Evolutionary conservation across 345 rosid genomes (phyloP).

Genomic region (Pelargonium nanum): DNA sequence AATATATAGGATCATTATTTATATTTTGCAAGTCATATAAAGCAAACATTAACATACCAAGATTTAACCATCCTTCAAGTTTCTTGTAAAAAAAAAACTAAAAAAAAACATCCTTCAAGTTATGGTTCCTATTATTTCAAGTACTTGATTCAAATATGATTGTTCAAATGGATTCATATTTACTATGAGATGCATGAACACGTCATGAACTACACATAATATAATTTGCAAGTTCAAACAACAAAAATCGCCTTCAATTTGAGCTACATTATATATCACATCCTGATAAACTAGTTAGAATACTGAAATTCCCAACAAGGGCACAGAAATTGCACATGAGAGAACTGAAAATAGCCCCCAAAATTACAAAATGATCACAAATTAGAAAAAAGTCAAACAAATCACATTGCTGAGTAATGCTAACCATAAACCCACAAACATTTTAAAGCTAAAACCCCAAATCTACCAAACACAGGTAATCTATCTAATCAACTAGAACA

Average conservation of each 20-base stretch:
- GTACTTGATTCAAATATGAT: too few relatives aligned
- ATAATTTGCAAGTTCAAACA: not conserved
- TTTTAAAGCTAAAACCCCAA: too few relatives aligned
- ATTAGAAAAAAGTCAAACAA: not conserved
- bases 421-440: too few relatives aligned
- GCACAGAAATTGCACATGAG: not conserved
- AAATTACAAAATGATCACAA: not conserved
- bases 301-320: not conserved
- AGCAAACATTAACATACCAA: not conserved
- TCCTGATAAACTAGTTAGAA: too few relatives aligned
- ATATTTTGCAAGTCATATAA: not conserved
- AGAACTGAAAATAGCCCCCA: not conserved
- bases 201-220: not conserved
- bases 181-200: not conserved
- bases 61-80: not conserved
- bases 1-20: not conserved
- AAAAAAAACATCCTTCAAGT: too few relatives aligned
- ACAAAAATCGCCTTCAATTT: not conserved
- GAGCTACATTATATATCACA: not conserved
- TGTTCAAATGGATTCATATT: not conserved
- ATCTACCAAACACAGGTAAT: too few relatives aligned
- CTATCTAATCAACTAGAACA: too few relatives aligned
- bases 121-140: too few relatives aligned
- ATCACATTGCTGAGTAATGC: not conserved
- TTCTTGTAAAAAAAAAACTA: too few relatives aligned